Conservation (phyloP, 805 yeast species). For the Lipomyces orientalis region DNA sequence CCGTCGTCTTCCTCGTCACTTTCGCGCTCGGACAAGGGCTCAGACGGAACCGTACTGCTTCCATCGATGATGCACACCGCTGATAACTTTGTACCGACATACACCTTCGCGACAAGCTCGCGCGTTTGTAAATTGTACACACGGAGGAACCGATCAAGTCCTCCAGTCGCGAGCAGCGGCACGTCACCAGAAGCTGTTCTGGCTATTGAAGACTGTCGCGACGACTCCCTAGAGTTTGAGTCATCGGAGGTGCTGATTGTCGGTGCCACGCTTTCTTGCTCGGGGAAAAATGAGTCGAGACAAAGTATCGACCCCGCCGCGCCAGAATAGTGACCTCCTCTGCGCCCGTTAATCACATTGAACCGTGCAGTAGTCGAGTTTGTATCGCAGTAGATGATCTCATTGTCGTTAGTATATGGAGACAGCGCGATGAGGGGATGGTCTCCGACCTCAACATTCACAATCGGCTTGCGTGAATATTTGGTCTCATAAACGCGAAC, state of each 20-base stretch:
- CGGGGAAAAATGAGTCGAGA: constrained; percentile 18
- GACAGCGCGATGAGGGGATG: constrained; percentile 56
- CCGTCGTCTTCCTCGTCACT: constrained; percentile 5
- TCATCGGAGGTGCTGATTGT: not conserved
- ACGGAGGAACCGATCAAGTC: constrained; percentile 84
- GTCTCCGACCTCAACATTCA: constrained; percentile 59
- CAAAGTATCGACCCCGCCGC: constrained; percentile 63
- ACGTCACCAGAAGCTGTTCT: constrained; percentile 40
- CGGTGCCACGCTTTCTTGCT: not conserved
- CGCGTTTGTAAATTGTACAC: constrained; percentile 70
- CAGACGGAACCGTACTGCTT: constrained; percentile 8
- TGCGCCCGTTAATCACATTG: constrained; percentile 56
- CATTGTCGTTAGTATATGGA: constrained; percentile 48
- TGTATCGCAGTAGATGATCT: constrained; percentile 73
- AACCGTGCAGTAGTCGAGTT: constrained; percentile 67
- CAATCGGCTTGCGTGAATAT: constrained; percentile 70
- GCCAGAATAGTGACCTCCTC: constrained; percentile 71
- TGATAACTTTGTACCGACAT: constrained; percentile 72
- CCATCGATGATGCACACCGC: constrained; percentile 57
- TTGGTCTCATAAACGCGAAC: constrained; percentile 69
- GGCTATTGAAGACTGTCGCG: not conserved
- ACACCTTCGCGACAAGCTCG: constrained; percentile 70
- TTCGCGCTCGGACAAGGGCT: constrained; percentile 9
- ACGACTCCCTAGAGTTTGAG: not conserved
- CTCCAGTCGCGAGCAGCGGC: constrained; percentile 69